Conservation (phyloP, 495 filamentous ascomycete genomes). For the Trichoderma erinaceum region DNA sequence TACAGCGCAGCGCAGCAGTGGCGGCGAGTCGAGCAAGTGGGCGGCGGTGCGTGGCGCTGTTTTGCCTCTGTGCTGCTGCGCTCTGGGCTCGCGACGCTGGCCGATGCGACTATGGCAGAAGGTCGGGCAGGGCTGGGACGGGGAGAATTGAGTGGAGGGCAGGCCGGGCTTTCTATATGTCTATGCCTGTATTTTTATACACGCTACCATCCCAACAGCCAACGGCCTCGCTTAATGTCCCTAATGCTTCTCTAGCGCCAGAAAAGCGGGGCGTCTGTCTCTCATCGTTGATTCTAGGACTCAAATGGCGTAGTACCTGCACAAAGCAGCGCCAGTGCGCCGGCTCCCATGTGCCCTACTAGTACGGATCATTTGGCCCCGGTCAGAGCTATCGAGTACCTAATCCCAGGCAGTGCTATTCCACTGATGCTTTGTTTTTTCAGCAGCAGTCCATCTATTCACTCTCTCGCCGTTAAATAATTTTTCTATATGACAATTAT, state of each 20-base stretch:
- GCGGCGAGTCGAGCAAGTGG: not conserved
- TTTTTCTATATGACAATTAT: too few species aligned
- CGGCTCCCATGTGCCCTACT: too few species aligned
- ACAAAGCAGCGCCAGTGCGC: not conserved
- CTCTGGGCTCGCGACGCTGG: not conserved
- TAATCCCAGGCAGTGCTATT: too few species aligned
- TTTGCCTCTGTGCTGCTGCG: not conserved
- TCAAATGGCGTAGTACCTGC: not conserved
- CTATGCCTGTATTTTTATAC: constrained; percentile 39
- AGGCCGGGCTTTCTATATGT: constrained; percentile 34
- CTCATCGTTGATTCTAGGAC: not conserved
- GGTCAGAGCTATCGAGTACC: too few species aligned
- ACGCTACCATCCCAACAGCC: constrained; percentile 16
- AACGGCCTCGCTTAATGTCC: constrained; percentile 14
- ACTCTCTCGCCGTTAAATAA: too few species aligned
- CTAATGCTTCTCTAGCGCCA: constrained; percentile 10
- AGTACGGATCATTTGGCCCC: too few species aligned
- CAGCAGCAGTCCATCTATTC: too few species aligned
- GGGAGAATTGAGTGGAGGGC: constrained; percentile 35
- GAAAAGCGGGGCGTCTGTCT: not conserved
- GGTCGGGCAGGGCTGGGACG: constrained; percentile 25
- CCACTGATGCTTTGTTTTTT: too few species aligned
- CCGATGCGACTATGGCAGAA: constrained; percentile 17
- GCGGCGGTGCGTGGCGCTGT: not conserved
- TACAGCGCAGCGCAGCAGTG: not conserved